phyloP scores from a whole-genome alignment of 345 rosid genomes.

The Ailanthus altissimus region DNA sequence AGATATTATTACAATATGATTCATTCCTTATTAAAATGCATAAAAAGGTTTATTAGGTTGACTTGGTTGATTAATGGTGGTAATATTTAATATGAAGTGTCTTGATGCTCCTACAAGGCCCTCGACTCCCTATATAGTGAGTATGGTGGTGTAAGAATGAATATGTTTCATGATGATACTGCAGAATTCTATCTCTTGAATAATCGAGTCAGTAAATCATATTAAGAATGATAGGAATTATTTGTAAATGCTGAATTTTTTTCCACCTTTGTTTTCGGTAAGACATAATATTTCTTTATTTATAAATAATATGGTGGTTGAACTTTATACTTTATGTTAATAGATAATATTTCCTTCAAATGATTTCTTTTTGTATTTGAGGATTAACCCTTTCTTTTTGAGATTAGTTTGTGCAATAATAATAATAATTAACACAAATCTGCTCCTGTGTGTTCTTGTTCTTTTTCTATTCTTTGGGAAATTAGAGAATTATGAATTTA shows the following conservation, averaged over 20 bases:
- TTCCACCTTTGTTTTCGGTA: not conserved
- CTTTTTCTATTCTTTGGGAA: too few relatives aligned
- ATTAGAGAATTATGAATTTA: too few relatives aligned
- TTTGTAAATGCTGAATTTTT: not conserved
- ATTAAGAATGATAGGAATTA: not conserved
- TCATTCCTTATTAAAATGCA: not conserved
- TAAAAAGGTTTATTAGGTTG: not conserved
- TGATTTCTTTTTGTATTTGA: not conserved
- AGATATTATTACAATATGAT: not conserved
- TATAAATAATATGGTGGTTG: not conserved
- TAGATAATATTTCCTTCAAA: not conserved
- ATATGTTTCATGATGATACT: not conserved
- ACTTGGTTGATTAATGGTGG: not conserved
- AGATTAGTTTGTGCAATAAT: not conserved
- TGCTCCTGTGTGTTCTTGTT: too few relatives aligned
- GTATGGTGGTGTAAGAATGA: not conserved
- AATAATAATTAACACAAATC: too few relatives aligned
- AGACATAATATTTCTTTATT: not conserved
- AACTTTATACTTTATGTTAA: not conserved
- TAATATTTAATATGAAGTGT: not conserved
- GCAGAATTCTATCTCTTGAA: not conserved
- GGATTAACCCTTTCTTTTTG: not conserved
- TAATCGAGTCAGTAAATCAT: not conserved
- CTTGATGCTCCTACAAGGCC: conserved; percentile 3
- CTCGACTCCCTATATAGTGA: not conserved